A percentile compares a stretch with the other conserved stretches of the same genome.
Conservation (phyloP, 768 basidiomycete genomes). For the Tricholoma bakamatsutake region DNA sequence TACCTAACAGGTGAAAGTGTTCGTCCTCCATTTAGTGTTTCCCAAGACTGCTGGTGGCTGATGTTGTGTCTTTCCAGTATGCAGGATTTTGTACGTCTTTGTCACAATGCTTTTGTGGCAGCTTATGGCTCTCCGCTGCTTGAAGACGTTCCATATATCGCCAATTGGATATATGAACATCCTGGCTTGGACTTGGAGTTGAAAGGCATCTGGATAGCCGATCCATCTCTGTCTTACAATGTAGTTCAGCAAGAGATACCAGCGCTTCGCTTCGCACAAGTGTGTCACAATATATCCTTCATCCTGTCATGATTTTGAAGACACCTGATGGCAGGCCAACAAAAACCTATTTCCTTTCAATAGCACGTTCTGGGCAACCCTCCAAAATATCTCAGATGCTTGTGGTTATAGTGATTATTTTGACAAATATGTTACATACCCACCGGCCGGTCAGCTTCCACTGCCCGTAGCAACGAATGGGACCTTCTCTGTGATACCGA, state of each 20-base stretch:
- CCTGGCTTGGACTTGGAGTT: conserved; percentile 51
- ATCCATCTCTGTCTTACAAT: conserved; percentile 35
- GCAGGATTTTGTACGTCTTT: conserved; percentile 56
- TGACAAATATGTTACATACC: conserved; percentile 57
- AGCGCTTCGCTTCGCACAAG: conserved; percentile 71
- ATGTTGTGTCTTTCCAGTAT: conserved; percentile 37
- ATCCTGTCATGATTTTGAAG: not conserved
- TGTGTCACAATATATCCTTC: conserved; percentile 22
- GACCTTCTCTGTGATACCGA: conserved; percentile 60
- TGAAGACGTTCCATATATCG: conserved; percentile 47
- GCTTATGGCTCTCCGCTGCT: not conserved
- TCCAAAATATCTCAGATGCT: conserved; percentile 50
- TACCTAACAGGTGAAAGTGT: conserved; percentile 75
- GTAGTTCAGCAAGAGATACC: conserved; percentile 67
- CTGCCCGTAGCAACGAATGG: conserved; percentile 49
- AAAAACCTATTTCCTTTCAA: not conserved
- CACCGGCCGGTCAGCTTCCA: conserved; percentile 61
- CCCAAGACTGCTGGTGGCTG: not conserved
- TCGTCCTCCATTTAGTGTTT: conserved; percentile 21
- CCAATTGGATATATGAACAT: conserved; percentile 65
- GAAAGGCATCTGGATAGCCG: conserved; percentile 66
- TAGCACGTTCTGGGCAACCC: conserved; percentile 40
- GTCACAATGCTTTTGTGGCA: not conserved
- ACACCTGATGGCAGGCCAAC: no score
- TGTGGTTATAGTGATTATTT: conserved; percentile 65